phyloP scores from a whole-genome alignment of 2,329 filamentous ascomycete species.

The Phyllosticta capitalensis region DNA sequence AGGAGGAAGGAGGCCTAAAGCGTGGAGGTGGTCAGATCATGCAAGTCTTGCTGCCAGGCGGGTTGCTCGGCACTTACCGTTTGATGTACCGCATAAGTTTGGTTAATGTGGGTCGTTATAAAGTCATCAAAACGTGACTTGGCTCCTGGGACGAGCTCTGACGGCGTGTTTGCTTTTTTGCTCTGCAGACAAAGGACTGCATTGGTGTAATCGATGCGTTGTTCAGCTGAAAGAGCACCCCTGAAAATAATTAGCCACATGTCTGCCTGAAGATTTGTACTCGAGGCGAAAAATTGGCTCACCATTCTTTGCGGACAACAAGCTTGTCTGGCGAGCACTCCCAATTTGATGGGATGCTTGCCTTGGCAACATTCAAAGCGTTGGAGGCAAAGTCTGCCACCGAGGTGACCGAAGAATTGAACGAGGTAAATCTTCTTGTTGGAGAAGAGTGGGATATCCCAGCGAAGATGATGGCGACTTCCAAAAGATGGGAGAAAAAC shows the following conservation, averaged over 20 bases:
- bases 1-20: slow-evolving; percentile 23
- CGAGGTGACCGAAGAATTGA: not conserved
- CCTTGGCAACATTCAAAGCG: not conserved
- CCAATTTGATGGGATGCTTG: not conserved
- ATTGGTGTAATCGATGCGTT: slow-evolving; percentile 26
- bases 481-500: not conserved
- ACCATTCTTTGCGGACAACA: slow-evolving; percentile 9
- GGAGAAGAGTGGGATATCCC: not conserved
- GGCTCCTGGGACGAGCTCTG: slow-evolving; percentile 21
- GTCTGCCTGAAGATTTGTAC: not conserved
- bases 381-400: not conserved
- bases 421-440: not conserved
- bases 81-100: slow-evolving; percentile 26
- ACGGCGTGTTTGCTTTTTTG: slow-evolving; percentile 22
- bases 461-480: not conserved
- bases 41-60: not conserved
- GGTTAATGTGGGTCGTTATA: slow-evolving; percentile 26
- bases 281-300: not conserved
- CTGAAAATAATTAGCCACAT: not conserved
- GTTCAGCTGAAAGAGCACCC: slow-evolving; percentile 9
- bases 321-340: slow-evolving; percentile 5
- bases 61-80: slow-evolving; percentile 16
- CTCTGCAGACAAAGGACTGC: slow-evolving; percentile 27
- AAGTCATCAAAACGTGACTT: slow-evolving; percentile 29
- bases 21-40: slow-evolving; percentile 1